phyloP scores from a whole-genome alignment of 805 yeast species.

The Saccharomycopsis babjevae region DNA sequence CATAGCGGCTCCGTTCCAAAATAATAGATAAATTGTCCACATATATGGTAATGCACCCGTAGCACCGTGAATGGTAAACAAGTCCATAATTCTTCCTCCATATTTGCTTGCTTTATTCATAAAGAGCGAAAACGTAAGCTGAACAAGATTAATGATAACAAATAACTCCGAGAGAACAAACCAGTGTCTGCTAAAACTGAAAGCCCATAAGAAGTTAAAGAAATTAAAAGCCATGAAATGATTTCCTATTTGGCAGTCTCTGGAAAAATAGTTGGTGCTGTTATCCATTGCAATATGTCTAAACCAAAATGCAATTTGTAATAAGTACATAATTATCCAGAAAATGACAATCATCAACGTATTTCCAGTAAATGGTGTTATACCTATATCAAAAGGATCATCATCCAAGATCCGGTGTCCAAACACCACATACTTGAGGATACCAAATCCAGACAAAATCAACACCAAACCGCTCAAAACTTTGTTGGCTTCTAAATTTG shows the following conservation, averaged over 20 bases:
- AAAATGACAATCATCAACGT: slow-evolving; percentile 38
- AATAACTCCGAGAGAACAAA: slow-evolving; percentile 51
- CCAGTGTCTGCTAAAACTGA: slow-evolving; percentile 48
- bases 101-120: slow-evolving; percentile 50
- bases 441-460: slow-evolving; percentile 45
- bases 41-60: slow-evolving; percentile 60
- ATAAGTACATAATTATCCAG: slow-evolving; percentile 45
- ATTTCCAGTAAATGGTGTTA: slow-evolving; percentile 65
- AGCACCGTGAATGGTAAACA: slow-evolving; percentile 55
- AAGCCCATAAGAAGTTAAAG: slow-evolving; percentile 52
- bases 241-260: slow-evolving; percentile 38
- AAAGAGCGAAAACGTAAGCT: slow-evolving; percentile 45
- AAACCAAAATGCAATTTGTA: slow-evolving; percentile 42
- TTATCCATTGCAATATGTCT: slow-evolving; percentile 30
- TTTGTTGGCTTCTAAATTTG: background rate
- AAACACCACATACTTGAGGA: slow-evolving; percentile 47
- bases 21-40: slow-evolving; percentile 63
- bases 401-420: slow-evolving; percentile 29
- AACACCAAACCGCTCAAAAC: slow-evolving; percentile 27
- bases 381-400: slow-evolving; percentile 37
- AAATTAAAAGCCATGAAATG: slow-evolving; percentile 58
- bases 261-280: slow-evolving; percentile 20
- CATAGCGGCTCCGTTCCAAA: slow-evolving; percentile 80
- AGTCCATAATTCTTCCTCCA: slow-evolving; percentile 36
- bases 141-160: slow-evolving; percentile 47